Evolutionary conservation across 208 protist genomes (phyloP), one percentile per base, ranked within the genome.

Genomic region (Leishmania lainsoni): DNA sequence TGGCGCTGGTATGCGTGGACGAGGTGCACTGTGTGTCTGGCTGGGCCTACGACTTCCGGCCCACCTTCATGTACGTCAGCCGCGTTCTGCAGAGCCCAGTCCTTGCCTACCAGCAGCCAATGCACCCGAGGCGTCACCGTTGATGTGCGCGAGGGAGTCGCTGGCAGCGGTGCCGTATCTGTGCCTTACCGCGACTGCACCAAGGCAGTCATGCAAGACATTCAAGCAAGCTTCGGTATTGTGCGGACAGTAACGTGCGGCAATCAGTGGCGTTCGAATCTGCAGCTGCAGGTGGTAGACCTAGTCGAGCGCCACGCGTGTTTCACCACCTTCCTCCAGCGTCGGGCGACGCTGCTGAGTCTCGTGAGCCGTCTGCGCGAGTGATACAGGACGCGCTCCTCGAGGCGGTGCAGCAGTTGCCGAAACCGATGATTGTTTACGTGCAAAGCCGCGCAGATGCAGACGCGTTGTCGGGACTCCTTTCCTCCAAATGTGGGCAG

Each of bases 1-100:
- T 98, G 17, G 92, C 91, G 10, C 89, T 98, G 75, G 79, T 98
- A 17, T 98, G 95, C 87, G 84, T 99, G 48, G 98, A 99, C 83
- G 98, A 99, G 86, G 98, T 95, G 58, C 98, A 99, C 85, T 99
- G 98, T 84, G 91, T 99, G 9, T 99, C 97, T 0, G 91, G 98
- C 78, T 99, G 98, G 98, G 96, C 96, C 8, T 98, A 99, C 83
- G 98, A 99, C 81, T 99, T 99, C 84, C 87, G 94, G 0, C 93
- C 93, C 4, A 82, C 88, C 45, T 98, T 94, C 75, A 91, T 96
- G 90, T 97, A 96, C 68, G 73, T 97, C 10, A 86, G 89, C 42
- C 84, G 89, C 22, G 83, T 96, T 12, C 80, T 98, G 1, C 72
- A 81, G 32, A 81, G 73, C 54, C 82, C 82, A 4, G 16, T 86